These are phyloP conservation scores for Cladorrhinum sp. DNA, from an alignment of 2,329 filamentous ascomycete species.

Conservation along the genomic window DNA sequence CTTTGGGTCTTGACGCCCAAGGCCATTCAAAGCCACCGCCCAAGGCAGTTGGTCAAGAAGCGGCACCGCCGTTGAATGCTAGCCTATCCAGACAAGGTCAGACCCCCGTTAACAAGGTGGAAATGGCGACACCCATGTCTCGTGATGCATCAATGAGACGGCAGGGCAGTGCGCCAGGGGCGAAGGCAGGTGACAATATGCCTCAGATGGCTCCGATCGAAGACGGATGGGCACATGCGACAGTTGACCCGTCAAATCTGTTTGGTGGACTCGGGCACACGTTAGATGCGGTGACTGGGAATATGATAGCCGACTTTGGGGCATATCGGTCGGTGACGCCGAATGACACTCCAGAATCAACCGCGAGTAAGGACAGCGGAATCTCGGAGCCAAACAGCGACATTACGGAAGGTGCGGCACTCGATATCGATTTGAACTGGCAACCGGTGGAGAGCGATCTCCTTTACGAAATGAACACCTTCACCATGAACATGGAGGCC, in stretches of 20 bases:
- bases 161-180: conserved; percentile 44
- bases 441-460: conserved; percentile 46
- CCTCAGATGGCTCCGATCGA: conserved; percentile 12
- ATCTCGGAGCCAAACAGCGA: conserved; percentile 61
- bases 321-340: conserved; percentile 56
- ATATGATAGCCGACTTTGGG: conserved; percentile 51
- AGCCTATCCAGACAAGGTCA: conserved; percentile 48
- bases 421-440: conserved; percentile 55
- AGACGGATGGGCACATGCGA: conserved; percentile 38
- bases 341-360: conserved; percentile 61
- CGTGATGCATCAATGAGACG: conserved; percentile 50
- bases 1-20: conserved; percentile 51
- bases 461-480: conserved; percentile 41
- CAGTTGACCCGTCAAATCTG: conserved; percentile 53
- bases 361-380: conserved; percentile 53
- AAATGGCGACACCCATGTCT: conserved; percentile 48
- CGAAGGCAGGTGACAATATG: conserved; percentile 36
- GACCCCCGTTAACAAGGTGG: conserved; percentile 40
- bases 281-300: conserved; percentile 42
- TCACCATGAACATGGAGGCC: conserved; percentile 34
- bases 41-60: conserved; percentile 28
- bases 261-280: conserved; percentile 38
- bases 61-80: conserved; percentile 38
- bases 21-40: conserved; percentile 40
- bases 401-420: conserved; percentile 51